A percentile compares a stretch with the other conserved stretches of the same genome.
Conservation (phyloP, 148 eudicot species). For the Oxyria digyna region DNA sequence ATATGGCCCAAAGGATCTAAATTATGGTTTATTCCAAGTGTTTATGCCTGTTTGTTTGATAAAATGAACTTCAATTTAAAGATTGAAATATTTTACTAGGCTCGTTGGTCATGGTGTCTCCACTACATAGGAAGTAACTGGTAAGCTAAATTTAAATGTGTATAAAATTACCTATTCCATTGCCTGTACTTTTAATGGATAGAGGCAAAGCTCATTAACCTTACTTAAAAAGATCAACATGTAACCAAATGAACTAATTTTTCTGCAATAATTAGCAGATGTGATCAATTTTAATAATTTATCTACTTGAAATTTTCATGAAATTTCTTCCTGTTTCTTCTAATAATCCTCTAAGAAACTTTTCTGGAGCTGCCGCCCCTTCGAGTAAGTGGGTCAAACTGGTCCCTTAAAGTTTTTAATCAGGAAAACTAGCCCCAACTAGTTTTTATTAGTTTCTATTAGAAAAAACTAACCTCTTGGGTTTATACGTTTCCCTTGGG, state of each 20-base stretch:
- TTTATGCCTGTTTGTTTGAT: not conserved
- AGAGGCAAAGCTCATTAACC: not conserved
- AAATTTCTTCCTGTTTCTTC: not conserved
- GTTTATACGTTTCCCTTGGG: too few relatives aligned
- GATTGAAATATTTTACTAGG: not conserved
- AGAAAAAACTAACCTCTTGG: too few relatives aligned
- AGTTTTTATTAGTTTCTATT: too few relatives aligned
- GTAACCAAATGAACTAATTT: not conserved
- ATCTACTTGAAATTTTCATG: not conserved
- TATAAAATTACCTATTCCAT: not conserved
- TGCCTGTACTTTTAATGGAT: not conserved
- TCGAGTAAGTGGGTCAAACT: too few relatives aligned
- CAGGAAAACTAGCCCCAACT: too few relatives aligned
- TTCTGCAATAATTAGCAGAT: too few relatives aligned
- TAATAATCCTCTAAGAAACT: not conserved
- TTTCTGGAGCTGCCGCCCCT: too few relatives aligned
- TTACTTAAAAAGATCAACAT: not conserved
- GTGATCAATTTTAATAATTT: not conserved
- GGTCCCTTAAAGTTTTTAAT: too few relatives aligned
- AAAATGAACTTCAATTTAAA: not conserved
- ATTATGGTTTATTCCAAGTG: not conserved
- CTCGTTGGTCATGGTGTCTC: not conserved
- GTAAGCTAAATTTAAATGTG: not conserved
- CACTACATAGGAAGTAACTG: not conserved
- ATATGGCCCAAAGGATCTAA: slow-evolving; percentile 3